Evolutionary conservation across 805 yeast genomes (phyloP).

Genomic region (Hanseniaspora pseudoguilliermondii): DNA sequence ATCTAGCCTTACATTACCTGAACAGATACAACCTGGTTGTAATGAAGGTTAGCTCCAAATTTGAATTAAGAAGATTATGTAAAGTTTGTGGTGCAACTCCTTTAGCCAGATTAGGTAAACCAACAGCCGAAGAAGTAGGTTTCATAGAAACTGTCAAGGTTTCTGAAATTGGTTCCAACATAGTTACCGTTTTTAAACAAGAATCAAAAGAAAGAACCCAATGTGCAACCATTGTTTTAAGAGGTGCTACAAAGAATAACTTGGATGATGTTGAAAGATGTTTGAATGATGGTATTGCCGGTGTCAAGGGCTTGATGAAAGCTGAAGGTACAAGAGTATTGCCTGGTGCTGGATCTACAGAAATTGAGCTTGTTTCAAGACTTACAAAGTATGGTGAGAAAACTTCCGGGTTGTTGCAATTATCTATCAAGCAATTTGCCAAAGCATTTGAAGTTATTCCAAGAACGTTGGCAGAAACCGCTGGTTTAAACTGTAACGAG

Average conservation of each 20-base stretch:
- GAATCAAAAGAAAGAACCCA: conserved; percentile 45
- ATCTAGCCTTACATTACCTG: conserved; percentile 81
- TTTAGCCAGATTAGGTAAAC: conserved; percentile 84
- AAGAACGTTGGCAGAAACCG: conserved; percentile 81
- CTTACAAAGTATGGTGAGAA: conserved; percentile 78
- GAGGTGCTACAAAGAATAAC: conserved; percentile 93
- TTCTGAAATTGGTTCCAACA: conserved; percentile 91
- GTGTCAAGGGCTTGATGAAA: conserved; percentile 77
- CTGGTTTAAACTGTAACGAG: conserved; percentile 84
- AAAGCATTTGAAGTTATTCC: conserved; percentile 92
- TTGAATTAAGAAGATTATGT: conserved; percentile 83
- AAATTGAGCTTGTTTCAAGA: conserved; percentile 70
- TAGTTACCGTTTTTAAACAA: conserved; percentile 89
- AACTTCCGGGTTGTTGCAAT: conserved; percentile 84
- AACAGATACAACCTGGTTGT: conserved; percentile 77
- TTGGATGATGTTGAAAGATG: conserved; percentile 94
- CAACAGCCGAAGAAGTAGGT: conserved; percentile 90
- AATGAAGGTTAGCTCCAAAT: conserved; percentile 82
- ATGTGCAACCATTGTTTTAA: conserved; percentile 82
- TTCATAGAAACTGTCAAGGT: conserved; percentile 76
- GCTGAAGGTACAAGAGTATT: conserved; percentile 53
- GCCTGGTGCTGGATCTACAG: conserved; percentile 95
- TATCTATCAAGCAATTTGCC: conserved; percentile 89
- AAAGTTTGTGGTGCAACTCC: conserved; percentile 98
- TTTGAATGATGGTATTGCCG: conserved; percentile 90